Evolutionary conservation across 1,284 basidiomycete genomes (phyloP), one percentile per base, ranked within the genome.

Genomic region (Apiotrichum montevideense): DNA sequence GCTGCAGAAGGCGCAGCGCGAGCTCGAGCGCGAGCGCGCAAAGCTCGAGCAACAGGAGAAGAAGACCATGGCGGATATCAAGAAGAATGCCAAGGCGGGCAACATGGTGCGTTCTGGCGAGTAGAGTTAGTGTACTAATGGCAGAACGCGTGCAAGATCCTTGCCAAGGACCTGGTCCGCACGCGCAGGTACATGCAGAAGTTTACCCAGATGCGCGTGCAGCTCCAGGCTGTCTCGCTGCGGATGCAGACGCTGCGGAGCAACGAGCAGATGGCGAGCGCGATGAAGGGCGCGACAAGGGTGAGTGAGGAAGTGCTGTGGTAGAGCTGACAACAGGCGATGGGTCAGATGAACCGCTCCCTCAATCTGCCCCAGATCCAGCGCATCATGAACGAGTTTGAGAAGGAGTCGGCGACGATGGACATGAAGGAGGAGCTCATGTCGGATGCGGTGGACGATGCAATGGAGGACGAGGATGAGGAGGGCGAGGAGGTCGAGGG

Each of bases 391-490:
- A 89, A 87, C 66, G 95, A 99, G 50, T 99, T 99, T 66, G 95
- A 98, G 79, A 88, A 87, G 69, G 96, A 99, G 78, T 95, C 87
- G 63, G 86, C 88, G 9, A 90, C 88, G 74, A 99, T 99, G 96
- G 95, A 98, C 77, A 98, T 99, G 96, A 98, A 98, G 78, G 96
- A 98, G 78, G 95, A 97, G 75, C 96, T 98, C 88, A 98, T 98
- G 95, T 90, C 88, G 41, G 96, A 98, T 61, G 89, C 94, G 1
- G 88, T 98, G 8, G 96, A 98, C 77, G 95, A 97, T 70, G 94
- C 93, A 41, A 98, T 98, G 92, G 93, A 96, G 68, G 89, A 90
- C 51, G 90, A 92, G 29, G 80, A 80, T 41, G 91, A 93, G 64
- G 94, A 96, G 55, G 81, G 80, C 6, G 81, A 83, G 75, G 94